A percentile compares a stretch with the other conserved stretches of the same genome.
These are phyloP conservation scores for Talaromyces marneffei DNA, from an alignment of 2,329 filamentous ascomycete species.

Conservation along the genomic window DNA sequence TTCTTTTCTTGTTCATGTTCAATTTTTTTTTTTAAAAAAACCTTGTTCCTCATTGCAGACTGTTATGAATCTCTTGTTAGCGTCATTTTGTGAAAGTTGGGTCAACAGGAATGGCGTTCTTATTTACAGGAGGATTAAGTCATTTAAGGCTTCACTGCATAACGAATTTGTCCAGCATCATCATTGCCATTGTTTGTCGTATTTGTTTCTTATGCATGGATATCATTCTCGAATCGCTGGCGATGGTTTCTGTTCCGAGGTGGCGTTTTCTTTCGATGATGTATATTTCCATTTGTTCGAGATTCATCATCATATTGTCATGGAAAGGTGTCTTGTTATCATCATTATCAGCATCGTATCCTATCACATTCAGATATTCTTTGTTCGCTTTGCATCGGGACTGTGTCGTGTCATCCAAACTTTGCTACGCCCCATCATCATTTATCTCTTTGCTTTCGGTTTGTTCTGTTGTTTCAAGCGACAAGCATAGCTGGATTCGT, in stretches of 20 bases:
- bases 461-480: not conserved
- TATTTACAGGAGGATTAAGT: not conserved
- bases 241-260: not conserved
- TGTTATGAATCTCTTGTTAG: not conserved
- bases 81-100: not conserved
- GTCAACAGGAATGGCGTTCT: slow-evolving; percentile 7
- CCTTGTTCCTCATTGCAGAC: not conserved
- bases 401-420: slow-evolving; percentile 5
- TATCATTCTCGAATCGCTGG: slow-evolving; percentile 7
- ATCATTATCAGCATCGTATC: slow-evolving; percentile 2
- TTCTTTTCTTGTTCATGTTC: not conserved
- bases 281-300: slow-evolving; percentile 7
- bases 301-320: slow-evolving; percentile 6
- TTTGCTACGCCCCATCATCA: not conserved
- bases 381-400: slow-evolving; percentile 2
- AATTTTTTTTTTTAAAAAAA: not conserved
- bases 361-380: not conserved
- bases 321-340: slow-evolving; percentile 3
- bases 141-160: slow-evolving; percentile 2
- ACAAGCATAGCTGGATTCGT: not conserved
- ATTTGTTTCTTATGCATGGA: not conserved
- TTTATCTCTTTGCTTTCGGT: not conserved
- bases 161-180: not conserved
- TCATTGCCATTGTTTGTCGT: not conserved
- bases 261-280: slow-evolving; percentile 6